Base-by-base conservation (phyloP, 345 rosid genomes). In the Chamaenerion angustifolium region DNA sequence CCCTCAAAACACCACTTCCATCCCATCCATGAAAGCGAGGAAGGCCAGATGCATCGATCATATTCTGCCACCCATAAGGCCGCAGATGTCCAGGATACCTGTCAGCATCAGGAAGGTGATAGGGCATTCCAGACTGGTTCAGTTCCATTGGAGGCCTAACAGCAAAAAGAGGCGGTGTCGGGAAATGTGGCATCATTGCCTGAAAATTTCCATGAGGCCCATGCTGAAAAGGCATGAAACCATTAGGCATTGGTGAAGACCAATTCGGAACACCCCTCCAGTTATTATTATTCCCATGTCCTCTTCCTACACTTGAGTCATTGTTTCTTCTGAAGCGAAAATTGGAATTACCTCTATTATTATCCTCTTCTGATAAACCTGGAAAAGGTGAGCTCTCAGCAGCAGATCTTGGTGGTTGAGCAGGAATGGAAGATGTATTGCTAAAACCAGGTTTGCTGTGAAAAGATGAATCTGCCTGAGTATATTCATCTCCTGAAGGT, bases 21-120 rank as follows among this genome's bases (percentile, higher is more conserved):
- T 92, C 95, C 88, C 95, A 83, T 43, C 95, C 84, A 80, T 79
- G 98, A 75, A 92, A 53, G 57, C 73, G 88, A 62, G 96, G 59
- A 54, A 85, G 79, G 7, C 79, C 90, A 18, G 96, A 71, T 21
- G 75, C 74, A 70, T 92, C 95, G 60, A 84, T 79, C 77, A 82
- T 82, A 70, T 78, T 82, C 75, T 74, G 99, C 99, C 95, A 93
- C 54, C 89, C 93, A 37, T 80, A 69, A 42, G 96, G 93, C 23
- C 93, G 95, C 67, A 92, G 23, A 78, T 84, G 95, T 61, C 83
- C 48, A 25, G 85, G 52, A 68, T 79, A 82, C 71, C 98, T 73
- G 61, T 92, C 96, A n/a, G n/a, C n/a, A 56, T 87, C 95, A 59
- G 83, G 64, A 2, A 93, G 65, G 49, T 77, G 96, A 68, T 72